Base-by-base conservation (phyloP, 148 eudicot genomes). In the Diospyros kaki region DNA sequence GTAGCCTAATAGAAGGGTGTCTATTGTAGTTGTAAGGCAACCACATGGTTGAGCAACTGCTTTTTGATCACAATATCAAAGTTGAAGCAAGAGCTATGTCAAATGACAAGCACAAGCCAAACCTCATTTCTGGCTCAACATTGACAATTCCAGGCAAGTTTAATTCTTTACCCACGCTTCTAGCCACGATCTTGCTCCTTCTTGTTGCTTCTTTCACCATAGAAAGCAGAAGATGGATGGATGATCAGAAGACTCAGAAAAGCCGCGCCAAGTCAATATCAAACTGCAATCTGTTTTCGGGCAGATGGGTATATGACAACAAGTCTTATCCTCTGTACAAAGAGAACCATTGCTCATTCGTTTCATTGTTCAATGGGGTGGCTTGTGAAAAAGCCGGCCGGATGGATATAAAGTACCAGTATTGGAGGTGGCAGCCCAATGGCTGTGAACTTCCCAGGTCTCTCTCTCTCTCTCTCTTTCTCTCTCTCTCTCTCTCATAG, bases 361-460 rank as follows among this genome's bases (percentile, higher is more conserved):
- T 87, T 41, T 41, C 43, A 8, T 39, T 48, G 97, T 89, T 91
- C 0, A 93, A 89, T 81, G 89, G 89, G 48, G 75, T 91, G 71
- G 84, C 93, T 68, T 91, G 97, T 73, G 75, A 81, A 63, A 91
- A 87, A 68, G 87, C 75, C 83, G 97, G 97, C 40, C 84, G 97
- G 60, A 64, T 81, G 75, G 93, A 91, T 53, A 83, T 89, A 77
- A 77, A 73, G 2, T 91, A 86, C 80, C 97, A 91, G 48, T 58
- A 81, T 56, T 91, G 93, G 97, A 87, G 93, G 52, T 91, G 97
- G 97, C 93, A 91, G 64, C 97, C 97, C 72, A 74, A 84, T 65
- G 85, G 81, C 38, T 91, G 97, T 73, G 86, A 89, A 77, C 93
- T 91, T 66, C 93, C 90, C 7, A 89, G 96, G 95, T 87, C 2